Conservation (phyloP, 140 eudicot genomes). For the Flaveria floridana region DNA sequence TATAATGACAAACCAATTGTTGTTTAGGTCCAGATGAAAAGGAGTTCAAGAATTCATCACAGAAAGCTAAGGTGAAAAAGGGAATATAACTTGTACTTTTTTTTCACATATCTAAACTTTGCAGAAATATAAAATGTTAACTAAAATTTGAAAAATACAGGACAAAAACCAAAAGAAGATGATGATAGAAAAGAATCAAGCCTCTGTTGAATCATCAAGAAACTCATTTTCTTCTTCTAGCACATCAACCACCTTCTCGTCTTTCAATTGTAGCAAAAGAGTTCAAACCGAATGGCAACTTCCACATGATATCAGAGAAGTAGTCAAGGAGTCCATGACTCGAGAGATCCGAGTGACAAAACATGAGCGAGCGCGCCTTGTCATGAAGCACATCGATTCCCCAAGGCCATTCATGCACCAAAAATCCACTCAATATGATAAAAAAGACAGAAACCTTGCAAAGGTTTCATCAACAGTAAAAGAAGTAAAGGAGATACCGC, state of each 20-base stretch:
- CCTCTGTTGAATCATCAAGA: conserved; percentile 56
- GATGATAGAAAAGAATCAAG: conserved; percentile 42
- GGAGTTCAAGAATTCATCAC: conserved; percentile 41
- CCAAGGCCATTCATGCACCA: conserved; percentile 57
- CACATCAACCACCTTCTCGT: conserved; percentile 53
- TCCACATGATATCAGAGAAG: conserved; percentile 50
- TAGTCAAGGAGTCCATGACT: conserved; percentile 68
- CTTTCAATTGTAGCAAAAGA: conserved; percentile 38
- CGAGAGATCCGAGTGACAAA: conserved; percentile 50
- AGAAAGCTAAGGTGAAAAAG: conserved; percentile 39
- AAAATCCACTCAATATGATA: conserved; percentile 38
- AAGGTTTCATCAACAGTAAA: conserved; percentile 26
- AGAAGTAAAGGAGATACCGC: conserved; percentile 40
- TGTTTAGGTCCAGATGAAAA: conserved; percentile 41
- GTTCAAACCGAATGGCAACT: conserved; percentile 30
- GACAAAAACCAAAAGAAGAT: conserved; percentile 35
- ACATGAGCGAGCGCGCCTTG: conserved; percentile 29
- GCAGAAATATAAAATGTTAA: conserved; percentile 1
- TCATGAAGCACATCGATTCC: conserved; percentile 65
- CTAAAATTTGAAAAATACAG: conserved; percentile 37
- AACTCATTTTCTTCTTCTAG: conserved; percentile 67
- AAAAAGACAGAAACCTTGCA: conserved; percentile 36
- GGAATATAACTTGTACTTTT: conserved; percentile 18
- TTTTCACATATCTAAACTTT: conserved; percentile 7
- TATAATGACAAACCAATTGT: not conserved